Percentiles rank a stretch among this genome's conserved stretches.
Evolutionary conservation across 306 rosid species (phyloP).

Genomic region (Corylus avellana): DNA sequence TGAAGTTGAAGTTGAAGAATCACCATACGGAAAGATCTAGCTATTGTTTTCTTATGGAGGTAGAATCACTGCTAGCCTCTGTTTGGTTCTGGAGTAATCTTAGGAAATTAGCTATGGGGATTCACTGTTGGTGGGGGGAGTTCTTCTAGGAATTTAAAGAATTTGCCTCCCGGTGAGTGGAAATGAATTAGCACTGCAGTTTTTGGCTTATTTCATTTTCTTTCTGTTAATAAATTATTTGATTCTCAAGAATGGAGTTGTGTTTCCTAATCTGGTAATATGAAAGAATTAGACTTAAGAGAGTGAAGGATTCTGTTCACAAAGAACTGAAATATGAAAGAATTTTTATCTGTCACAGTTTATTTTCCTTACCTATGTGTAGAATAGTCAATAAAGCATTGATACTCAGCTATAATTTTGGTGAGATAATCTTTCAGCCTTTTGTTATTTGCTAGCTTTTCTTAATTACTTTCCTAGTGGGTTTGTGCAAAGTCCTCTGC

Average conservation of each 20-base stretch:
- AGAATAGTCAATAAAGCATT: neutral
- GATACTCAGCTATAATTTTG: neutral
- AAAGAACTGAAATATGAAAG: too few species aligned
- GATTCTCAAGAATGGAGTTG: too few species aligned
- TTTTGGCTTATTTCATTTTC: too few species aligned
- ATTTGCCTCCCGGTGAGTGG: neutral
- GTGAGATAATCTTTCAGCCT: neutral
- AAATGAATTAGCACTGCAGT: too few species aligned
- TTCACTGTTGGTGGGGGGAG: neutral
- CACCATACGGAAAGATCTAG: neutral
- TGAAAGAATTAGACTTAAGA: neutral
- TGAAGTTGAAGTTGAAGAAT: neutral
- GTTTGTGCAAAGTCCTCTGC: neutral
- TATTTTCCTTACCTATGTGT: too few species aligned
- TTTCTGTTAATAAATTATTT: too few species aligned
- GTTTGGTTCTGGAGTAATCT: neutral
- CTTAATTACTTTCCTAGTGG: neutral
- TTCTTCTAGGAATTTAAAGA: neutral
- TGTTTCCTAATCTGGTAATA: too few species aligned
- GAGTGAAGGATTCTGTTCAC: too few species aligned
- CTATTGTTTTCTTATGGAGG: neutral
- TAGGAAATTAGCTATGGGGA: neutral
- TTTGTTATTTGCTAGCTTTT: too few species aligned
- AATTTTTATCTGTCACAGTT: too few species aligned
- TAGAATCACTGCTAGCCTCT: neutral